Evolutionary conservation across 2,329 filamentous ascomycete genomes (phyloP), one percentile per base, ranked within the genome.

Genomic region (Endocalyx cinctus): DNA sequence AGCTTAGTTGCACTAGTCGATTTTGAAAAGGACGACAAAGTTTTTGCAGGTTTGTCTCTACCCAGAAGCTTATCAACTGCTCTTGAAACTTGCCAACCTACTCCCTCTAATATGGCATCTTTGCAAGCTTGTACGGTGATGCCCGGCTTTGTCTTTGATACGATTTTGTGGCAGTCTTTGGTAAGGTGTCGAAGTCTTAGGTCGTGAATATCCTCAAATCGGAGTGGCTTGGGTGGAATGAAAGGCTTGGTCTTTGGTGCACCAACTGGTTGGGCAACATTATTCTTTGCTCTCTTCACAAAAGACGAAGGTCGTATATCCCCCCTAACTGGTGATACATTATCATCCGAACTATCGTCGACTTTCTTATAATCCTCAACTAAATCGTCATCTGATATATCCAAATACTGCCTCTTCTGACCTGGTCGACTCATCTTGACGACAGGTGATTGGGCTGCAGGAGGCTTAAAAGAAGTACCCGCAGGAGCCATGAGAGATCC

Each of bases 401-500:
- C 45, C 17, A 54, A 29, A 29, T 52, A 53, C n/a, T 35, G 49
- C 12, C 45, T 56, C 32, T 50, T 50, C 16, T 46, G 47, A 11
- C 58, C 58, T 4, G 64, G 56, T 14, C 58, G 52, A 41, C 64
- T 67, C 33, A 43, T 43, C 15, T 46, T 36, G 31, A 44, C 40
- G 31, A 44, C 40, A 14, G 50, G 33, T 20, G 47, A 41, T 15
- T 39, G 45, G 17, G 58, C 52, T 4, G 47, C 45, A 5, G 54
- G 70, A 25, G 75, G 67, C 43, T 76, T 73, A 50, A 84, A 90
- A 8, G 70, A 59, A 1, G 87, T 94, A 6, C 87, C 84, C 28
- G 79, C 74, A 17, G 87, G 85, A 22, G 86, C 84, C 67, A 94
- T 83, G 27, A 77, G 62, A 41, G 69, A 79, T 15, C 72, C 75